Percentiles rank a stretch among this genome's conserved stretches.
Conservation (phyloP, 164 flowering plant genomes). For the Chimonanthus praecox region DNA sequence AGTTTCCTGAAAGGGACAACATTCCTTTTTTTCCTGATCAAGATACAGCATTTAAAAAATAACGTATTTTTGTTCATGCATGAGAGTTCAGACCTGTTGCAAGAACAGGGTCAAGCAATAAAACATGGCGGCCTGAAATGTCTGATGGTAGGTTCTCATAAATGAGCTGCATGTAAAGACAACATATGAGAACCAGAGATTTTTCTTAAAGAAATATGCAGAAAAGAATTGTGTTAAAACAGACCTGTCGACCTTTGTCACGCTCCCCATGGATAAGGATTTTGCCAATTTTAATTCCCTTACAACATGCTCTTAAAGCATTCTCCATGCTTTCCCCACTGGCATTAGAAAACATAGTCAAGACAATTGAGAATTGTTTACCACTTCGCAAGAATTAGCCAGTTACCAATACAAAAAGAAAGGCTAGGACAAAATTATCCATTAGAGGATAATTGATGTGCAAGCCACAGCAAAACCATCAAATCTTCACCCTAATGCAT, state of each 20-base stretch:
- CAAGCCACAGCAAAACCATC: too few relatives aligned
- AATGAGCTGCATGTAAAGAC: slow-evolving; percentile 47
- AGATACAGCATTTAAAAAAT: neutral
- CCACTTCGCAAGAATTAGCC: too few relatives aligned
- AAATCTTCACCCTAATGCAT: too few relatives aligned
- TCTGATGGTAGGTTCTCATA: slow-evolving; percentile 78
- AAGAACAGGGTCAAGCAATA: slow-evolving; percentile 76
- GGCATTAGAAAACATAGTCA: slow-evolving; percentile 9
- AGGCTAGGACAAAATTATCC: too few relatives aligned
- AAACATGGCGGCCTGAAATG: slow-evolving; percentile 63
- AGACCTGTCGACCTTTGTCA: slow-evolving; percentile 52
- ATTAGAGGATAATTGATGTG: too few relatives aligned
- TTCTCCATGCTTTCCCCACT: slow-evolving; percentile 98
- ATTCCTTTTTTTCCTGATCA: neutral
- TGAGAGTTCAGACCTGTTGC: slow-evolving; percentile 53
- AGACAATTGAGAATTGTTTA: too few relatives aligned
- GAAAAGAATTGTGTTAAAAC: neutral
- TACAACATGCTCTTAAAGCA: slow-evolving; percentile 82
- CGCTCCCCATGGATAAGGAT: slow-evolving; percentile 69
- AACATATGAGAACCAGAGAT: neutral
- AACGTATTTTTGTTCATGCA: neutral
- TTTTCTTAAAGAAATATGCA: neutral
- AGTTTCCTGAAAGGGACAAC: slow-evolving; percentile 48
- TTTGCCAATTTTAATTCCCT: slow-evolving; percentile 87
- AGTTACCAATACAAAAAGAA: too few relatives aligned